A percentile compares a stretch with the other conserved stretches of the same genome.
Conservation (phyloP, 805 yeast genomes). For the Saturnispora bothae region DNA sequence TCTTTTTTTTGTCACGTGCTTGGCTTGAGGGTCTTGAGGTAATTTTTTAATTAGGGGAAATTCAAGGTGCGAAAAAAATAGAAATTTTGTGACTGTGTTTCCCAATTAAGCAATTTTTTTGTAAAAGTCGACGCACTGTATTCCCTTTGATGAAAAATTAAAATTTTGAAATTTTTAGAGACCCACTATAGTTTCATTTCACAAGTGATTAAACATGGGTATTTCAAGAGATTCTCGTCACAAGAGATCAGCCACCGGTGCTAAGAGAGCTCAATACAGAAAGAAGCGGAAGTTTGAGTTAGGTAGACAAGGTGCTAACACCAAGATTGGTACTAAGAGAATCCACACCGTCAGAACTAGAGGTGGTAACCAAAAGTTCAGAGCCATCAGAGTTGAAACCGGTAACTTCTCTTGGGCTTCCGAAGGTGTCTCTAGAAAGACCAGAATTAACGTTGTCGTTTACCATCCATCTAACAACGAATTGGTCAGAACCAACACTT, state of each 20-base stretch:
- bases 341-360: constrained; percentile 98
- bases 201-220: constrained; percentile 56
- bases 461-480: constrained; percentile 99
- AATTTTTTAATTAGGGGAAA: too few species aligned
- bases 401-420: constrained; percentile 99
- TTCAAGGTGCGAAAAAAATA: too few species aligned
- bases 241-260: constrained; percentile 99
- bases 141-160: not conserved
- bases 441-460: constrained; percentile 95
- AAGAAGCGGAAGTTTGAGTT: constrained; percentile 99
- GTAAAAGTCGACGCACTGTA: not conserved
- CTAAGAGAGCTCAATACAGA: constrained; percentile 99
- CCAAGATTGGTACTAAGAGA: constrained; percentile 98
- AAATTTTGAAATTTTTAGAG: not conserved
- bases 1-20: constrained; percentile 1
- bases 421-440: constrained; percentile 96
- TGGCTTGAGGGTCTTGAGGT: not conserved
- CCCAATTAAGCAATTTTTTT: not conserved
- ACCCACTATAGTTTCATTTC: constrained; percentile 10
- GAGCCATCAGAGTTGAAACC: constrained; percentile 98
- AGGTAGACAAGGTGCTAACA: constrained; percentile 99
- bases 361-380: constrained; percentile 99
- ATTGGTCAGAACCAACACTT: constrained; percentile 98
- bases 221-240: constrained; percentile 99
- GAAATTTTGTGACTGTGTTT: not conserved